Evolutionary conservation across 2,329 filamentous ascomycete genomes (phyloP), one percentile per base, ranked within the genome.

Genomic region (Xylaria sp.): DNA sequence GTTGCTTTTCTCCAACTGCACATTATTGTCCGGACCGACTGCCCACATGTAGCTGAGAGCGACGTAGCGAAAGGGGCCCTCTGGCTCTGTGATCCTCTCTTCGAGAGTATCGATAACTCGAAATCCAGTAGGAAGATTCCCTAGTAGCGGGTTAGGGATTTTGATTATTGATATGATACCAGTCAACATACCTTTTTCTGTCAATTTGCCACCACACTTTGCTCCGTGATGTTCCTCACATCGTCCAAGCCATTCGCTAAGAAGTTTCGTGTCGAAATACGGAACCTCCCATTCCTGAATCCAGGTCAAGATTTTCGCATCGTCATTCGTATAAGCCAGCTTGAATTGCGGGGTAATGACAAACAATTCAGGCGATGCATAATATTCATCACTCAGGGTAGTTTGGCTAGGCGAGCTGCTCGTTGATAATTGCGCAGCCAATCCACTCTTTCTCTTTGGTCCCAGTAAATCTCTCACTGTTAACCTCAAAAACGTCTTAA

Each of bases 1-100:
- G 18, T 60, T 60, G 4, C 28, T 6, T 50, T 60, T 60, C 12
- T 50, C 57, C 2, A 50, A 50, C 15, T 50, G 46, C 28, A 50
- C 20, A 25, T 60, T 50, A 7, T 60, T 60, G 10, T 50, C 44
- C 1, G n/a, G 44, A 10, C 57, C 57, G n/a, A 50, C 44, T 37
- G 46, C 28, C 57, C 57, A 60, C 25, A 60, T 37, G 15, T 60
- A 60, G 25, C 57, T 60, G 28, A 50, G n/a, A 23, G 57, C 44
- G 10, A 50, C 28, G 15, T 60, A 50, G 15, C 28, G 25, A 37
- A 50, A 60, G 10, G 28, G 25, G 28, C 25, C 28, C 5, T 37
- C n/a, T 39, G 28, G 44, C 10, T 50, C 44, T 34, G 12, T 25
- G 5, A 60, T 39, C 3, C 50, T 50, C 6, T 57, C 54, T 57